A percentile compares a stretch with the other conserved stretches of the same genome.
These are phyloP conservation scores for Paramecium biaurelia DNA, from an alignment of 73 alveolate species.

Conservation along the genomic window DNA sequence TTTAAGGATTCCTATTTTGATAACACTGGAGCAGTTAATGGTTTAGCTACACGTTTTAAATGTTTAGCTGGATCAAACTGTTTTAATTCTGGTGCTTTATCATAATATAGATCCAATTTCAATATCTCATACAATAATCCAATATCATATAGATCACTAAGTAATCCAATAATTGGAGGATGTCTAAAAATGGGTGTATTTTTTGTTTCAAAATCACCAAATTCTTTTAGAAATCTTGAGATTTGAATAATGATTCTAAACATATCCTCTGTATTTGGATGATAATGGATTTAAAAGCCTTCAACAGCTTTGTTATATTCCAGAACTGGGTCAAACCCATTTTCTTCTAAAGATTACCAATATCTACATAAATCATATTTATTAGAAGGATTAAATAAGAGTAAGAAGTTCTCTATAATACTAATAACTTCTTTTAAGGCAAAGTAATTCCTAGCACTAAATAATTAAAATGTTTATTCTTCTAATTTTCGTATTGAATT, in stretches of 20 bases:
- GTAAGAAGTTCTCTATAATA: slow-evolving; percentile 45
- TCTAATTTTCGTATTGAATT: slow-evolving; percentile 58
- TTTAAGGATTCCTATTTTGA: slow-evolving; percentile 37
- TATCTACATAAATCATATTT: slow-evolving; percentile 72
- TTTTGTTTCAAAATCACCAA: slow-evolving; percentile 73
- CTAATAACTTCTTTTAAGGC: slow-evolving; percentile 41
- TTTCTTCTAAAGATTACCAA: slow-evolving; percentile 70
- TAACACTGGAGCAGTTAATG: neutral
- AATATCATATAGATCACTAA: slow-evolving; percentile 65
- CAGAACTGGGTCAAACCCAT: slow-evolving; percentile 76
- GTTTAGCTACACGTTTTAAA: slow-evolving; percentile 52
- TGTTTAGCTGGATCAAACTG: neutral
- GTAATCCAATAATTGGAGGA: slow-evolving; percentile 73
- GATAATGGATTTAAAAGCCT: slow-evolving; percentile 71
- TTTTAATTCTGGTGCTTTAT: slow-evolving; percentile 56
- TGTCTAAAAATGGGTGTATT: slow-evolving; percentile 76
- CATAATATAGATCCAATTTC: slow-evolving; percentile 57
- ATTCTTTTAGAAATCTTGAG: slow-evolving; percentile 74
- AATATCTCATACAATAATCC: slow-evolving; percentile 68
- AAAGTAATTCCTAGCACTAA: slow-evolving; percentile 31
- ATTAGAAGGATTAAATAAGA: slow-evolving; percentile 65
- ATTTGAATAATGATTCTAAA: slow-evolving; percentile 72
- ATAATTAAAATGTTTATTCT: slow-evolving; percentile 50
- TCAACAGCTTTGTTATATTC: slow-evolving; percentile 77
- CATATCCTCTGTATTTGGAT: slow-evolving; percentile 70